Percentiles rank a stretch among this genome's conserved stretches.
phyloP scores from a whole-genome alignment of 345 rosid genomes.

The Arabis alpina region DNA sequence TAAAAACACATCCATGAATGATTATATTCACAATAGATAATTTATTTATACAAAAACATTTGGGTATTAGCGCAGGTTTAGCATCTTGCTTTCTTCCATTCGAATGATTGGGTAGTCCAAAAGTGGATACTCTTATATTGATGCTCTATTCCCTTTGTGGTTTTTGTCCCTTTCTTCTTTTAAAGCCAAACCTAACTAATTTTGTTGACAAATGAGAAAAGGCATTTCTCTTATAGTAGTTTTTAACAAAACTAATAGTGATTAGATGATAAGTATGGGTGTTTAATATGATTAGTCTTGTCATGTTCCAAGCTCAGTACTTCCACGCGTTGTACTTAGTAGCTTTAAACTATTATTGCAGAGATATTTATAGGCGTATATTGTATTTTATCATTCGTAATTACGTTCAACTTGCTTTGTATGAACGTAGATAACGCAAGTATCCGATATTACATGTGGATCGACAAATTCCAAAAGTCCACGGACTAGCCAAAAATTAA shows the following conservation, averaged over 20 bases:
- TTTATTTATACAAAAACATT: too few relatives aligned
- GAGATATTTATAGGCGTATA: not conserved
- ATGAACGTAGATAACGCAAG: too few relatives aligned
- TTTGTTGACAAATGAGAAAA: slow-evolving; percentile 28
- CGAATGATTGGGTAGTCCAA: slow-evolving; percentile 32
- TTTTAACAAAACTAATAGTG: not conserved
- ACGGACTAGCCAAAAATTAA: too few relatives aligned
- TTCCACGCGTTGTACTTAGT: slow-evolving; percentile 5
- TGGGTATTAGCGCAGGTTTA: too few relatives aligned
- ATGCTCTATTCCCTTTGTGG: slow-evolving; percentile 24
- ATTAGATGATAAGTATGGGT: slow-evolving; percentile 22
- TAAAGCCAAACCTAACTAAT: slow-evolving; percentile 39
- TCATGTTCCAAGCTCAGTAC: slow-evolving; percentile 5
- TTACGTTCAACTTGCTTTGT: too few relatives aligned
- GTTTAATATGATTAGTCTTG: not conserved
- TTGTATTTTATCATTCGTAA: not conserved
- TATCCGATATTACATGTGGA: too few relatives aligned
- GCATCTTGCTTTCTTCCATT: not conserved
- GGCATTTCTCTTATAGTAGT: not conserved
- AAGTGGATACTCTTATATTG: slow-evolving; percentile 17
- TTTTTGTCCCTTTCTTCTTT: slow-evolving; percentile 38
- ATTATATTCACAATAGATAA: too few relatives aligned
- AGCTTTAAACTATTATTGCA: not conserved
- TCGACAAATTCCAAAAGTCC: too few relatives aligned
- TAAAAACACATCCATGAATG: too few relatives aligned